Conservation (phyloP, 2,329 filamentous ascomycete species). For the Phoma sp. region DNA sequence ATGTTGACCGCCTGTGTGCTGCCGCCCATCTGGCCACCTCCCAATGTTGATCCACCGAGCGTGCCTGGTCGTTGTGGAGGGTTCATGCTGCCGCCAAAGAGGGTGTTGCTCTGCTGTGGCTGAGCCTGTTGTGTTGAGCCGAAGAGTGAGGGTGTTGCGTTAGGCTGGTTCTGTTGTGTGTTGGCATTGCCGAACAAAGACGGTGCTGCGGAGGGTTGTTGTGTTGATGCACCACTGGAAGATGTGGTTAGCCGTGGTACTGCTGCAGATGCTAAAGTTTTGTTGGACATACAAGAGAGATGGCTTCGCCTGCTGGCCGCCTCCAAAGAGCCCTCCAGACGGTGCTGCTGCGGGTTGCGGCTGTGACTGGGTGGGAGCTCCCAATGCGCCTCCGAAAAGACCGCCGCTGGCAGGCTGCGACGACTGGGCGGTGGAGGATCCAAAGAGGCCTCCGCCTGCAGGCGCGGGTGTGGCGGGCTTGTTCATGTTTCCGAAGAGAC, state of each 20-base stretch:
- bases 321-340: slow-evolving; percentile 45
- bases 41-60: slow-evolving; percentile 34
- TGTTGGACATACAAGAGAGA: slow-evolving; percentile 48
- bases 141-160: slow-evolving; percentile 44
- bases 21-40: slow-evolving; percentile 36
- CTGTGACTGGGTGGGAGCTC: slow-evolving; percentile 37
- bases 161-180: slow-evolving; percentile 39
- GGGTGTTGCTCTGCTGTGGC: slow-evolving; percentile 38
- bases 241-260: slow-evolving; percentile 37
- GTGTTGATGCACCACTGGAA: slow-evolving; percentile 45
- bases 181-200: slow-evolving; percentile 43
- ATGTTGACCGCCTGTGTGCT: slow-evolving; percentile 40
- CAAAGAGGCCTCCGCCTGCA: slow-evolving; percentile 45
- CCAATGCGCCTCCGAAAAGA: slow-evolving; percentile 47
- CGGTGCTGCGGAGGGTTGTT: slow-evolving; percentile 34
- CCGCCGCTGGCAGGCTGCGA: slow-evolving; percentile 36
- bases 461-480: slow-evolving; percentile 40
- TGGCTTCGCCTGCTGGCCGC: slow-evolving; percentile 36
- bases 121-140: slow-evolving; percentile 36
- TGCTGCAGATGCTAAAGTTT: slow-evolving; percentile 8
- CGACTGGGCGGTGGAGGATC: slow-evolving; percentile 38
- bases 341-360: slow-evolving; percentile 27
- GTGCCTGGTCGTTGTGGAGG: slow-evolving; percentile 38
- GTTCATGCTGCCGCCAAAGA: slow-evolving; percentile 45
- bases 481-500: slow-evolving; percentile 49